Evolutionary conservation across 495 filamentous ascomycete genomes (phyloP), one percentile per base, ranked within the genome.

Genomic region (Friedmanniomyces endolithicus): DNA sequence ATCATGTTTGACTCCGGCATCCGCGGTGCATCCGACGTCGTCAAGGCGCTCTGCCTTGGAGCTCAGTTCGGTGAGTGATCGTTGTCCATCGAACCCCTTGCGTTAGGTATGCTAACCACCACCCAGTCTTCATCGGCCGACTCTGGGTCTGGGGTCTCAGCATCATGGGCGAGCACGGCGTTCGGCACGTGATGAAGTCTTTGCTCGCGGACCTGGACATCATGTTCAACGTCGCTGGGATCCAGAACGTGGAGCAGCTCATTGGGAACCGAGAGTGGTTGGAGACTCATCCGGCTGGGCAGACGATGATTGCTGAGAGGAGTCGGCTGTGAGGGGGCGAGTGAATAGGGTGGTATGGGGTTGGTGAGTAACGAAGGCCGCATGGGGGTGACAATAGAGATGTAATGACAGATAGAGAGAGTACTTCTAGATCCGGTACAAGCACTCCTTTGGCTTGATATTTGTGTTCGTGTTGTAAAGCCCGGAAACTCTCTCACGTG

Each of bases 161-260:
- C 41, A 77, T 81, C 39, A 74, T 73, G 59, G 82, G 80, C 16
- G 78, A 85, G 64, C 62, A 75, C 33, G 66, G 80, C 0, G 79
- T 82, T 11, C 64, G 78, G 0, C 80, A 85, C 70, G 79, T 84
- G 1, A 72, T 84, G 72, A 83, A 81, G 71, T 71, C 72, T 6
- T 65, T 85, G 41, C 57, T 86, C 45, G 80, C 80, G 0, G 82
- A 85, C 49, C 77, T 86, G 29, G 82, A 86, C 68, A 80, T 83
- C 34, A 51, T 82, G 49, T 78, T 85, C 76, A 77, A 74, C 37
- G 74, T 79, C n/a, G 79, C 72, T n/a, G 81, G 82, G 16, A 80
- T 78, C 59, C 72, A 75, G 25, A 66, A 67, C 20, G 62, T 83
- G 12, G 63, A 67, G n/a, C 73, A 81, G 47, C 78, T 83, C 3